Conservation (phyloP, 2,329 filamentous ascomycete species). For the Curvularia sp. region DNA sequence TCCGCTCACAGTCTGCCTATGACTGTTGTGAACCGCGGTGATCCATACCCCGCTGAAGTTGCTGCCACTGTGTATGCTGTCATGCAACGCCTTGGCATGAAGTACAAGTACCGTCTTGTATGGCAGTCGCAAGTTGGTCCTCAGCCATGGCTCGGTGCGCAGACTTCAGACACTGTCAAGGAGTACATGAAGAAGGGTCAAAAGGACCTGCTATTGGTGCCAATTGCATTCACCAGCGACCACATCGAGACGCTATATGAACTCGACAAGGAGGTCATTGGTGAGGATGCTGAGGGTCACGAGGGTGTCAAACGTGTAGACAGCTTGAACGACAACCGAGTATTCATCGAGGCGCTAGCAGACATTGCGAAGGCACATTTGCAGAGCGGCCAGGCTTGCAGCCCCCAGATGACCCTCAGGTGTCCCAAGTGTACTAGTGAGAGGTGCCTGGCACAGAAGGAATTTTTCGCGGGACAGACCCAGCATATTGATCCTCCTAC, state of each 20-base stretch:
- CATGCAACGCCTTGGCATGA: conserved; percentile 88
- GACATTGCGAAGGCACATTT: conserved; percentile 85
- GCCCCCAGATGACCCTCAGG: conserved; percentile 83
- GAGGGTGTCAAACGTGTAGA: conserved; percentile 80
- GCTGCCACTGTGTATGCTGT: conserved; percentile 95
- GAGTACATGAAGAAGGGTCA: conserved; percentile 90
- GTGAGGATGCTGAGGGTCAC: conserved; percentile 68
- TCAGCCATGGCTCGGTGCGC: conserved; percentile 91
- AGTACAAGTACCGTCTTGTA: conserved; percentile 89
- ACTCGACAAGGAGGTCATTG: conserved; percentile 92
- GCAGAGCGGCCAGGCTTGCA: conserved; percentile 72
- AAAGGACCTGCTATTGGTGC: conserved; percentile 87
- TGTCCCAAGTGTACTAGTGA: conserved; percentile 95
- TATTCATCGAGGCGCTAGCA: conserved; percentile 89
- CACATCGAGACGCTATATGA: conserved; percentile 98
- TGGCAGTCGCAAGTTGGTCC: conserved; percentile 99
- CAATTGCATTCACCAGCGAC: conserved; percentile 97
- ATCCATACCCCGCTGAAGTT: conserved; percentile 94
- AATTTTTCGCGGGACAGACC: conserved; percentile 64
- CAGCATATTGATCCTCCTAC: conserved; percentile 26
- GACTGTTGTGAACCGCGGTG: conserved; percentile 95
- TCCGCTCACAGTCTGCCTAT: conserved; percentile 96
- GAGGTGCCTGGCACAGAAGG: conserved; percentile 78
- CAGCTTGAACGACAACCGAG: conserved; percentile 85
- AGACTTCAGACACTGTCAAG: conserved; percentile 87